Evolutionary conservation across 1,284 basidiomycete genomes (phyloP).

Genomic region (Boletus nobilissimus): DNA sequence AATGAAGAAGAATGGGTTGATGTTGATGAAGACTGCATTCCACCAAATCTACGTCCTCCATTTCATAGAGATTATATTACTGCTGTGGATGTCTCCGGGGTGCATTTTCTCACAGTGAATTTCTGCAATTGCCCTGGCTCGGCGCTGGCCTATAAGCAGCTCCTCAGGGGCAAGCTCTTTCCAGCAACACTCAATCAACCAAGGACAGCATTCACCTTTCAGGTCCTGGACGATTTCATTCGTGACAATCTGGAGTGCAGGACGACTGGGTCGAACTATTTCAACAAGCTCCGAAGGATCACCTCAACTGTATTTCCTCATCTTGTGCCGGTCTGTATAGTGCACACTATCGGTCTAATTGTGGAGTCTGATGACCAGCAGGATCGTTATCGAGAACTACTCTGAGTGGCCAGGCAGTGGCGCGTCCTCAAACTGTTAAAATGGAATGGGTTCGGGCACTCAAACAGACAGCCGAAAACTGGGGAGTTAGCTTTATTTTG

Average conservation of each 20-base stretch:
- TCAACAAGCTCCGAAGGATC: constrained; percentile 33
- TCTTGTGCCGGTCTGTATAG: constrained; percentile 24
- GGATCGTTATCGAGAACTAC: constrained; percentile 24
- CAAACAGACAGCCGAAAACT: background rate
- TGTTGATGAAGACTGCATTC: background rate
- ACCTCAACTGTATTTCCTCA: constrained; percentile 40
- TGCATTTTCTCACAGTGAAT: background rate
- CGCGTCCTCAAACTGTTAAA: constrained; percentile 8
- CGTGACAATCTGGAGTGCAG: constrained; percentile 42
- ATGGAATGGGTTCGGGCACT: constrained; percentile 10
- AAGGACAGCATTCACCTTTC: background rate
- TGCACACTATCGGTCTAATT: too few relatives aligned
- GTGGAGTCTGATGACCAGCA: too few relatives aligned
- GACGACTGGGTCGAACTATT: constrained; percentile 43
- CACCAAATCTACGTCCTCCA: background rate
- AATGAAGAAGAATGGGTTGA: background rate
- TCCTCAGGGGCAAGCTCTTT: background rate
- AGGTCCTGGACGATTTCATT: constrained; percentile 6
- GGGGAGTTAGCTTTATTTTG: constrained; percentile 29
- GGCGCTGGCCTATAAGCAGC: background rate
- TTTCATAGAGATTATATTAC: background rate
- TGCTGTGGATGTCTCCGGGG: background rate
- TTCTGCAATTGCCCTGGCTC: background rate
- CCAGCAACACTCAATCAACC: background rate
- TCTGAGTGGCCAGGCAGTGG: constrained; percentile 20